phyloP scores from a whole-genome alignment of 1,139 yeast genomes.

The Geotrichum reessii region DNA sequence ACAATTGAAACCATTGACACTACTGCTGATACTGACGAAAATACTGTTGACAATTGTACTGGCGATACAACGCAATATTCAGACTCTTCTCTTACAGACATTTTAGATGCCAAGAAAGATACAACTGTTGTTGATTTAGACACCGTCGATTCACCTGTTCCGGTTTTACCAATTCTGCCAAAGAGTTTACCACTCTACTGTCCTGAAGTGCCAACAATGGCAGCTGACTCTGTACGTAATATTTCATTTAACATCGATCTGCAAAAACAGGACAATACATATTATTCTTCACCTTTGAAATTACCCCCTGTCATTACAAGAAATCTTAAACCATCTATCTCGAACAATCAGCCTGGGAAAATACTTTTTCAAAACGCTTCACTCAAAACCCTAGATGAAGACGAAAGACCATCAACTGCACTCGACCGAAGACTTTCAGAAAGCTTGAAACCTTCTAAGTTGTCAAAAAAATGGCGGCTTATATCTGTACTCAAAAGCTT shows the following conservation, averaged over 20 bases:
- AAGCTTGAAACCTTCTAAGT: background rate
- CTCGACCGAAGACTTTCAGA: constrained; percentile 3
- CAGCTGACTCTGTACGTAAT: background rate
- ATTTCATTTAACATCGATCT: background rate
- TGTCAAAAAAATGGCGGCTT: background rate
- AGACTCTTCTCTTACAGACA: background rate
- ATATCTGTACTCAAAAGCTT: constrained; percentile 8
- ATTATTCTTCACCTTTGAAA: background rate
- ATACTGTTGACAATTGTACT: background rate
- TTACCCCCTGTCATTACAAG: background rate
- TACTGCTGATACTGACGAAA: background rate
- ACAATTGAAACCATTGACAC: background rate
- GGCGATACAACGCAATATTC: background rate
- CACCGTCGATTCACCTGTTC: background rate
- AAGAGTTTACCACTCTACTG: background rate
- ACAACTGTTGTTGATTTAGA: background rate
- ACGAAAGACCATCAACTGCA: background rate
- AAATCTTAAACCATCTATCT: background rate
- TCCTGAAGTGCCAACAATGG: background rate
- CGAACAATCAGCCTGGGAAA: background rate
- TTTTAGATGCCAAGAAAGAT: background rate
- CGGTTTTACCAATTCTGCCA: background rate
- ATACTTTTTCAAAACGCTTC: background rate
- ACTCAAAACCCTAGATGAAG: background rate
- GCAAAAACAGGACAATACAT: background rate